Percentiles rank a stretch among this genome's conserved stretches.
phyloP scores from a whole-genome alignment of 2,329 filamentous ascomycete genomes.

The Claviceps paspali region DNA sequence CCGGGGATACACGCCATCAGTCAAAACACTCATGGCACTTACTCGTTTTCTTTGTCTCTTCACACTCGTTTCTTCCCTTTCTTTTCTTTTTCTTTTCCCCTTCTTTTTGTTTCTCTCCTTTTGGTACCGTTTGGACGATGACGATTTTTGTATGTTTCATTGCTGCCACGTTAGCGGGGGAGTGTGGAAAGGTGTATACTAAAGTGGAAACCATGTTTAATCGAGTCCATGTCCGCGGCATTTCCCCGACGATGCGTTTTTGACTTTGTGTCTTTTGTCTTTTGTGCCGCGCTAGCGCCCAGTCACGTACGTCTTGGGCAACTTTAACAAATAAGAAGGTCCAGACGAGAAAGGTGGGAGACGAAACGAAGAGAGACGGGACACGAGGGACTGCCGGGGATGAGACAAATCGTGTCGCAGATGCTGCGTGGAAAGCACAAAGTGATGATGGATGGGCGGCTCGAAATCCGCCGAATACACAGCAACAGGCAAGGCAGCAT shows the following conservation, averaged over 20 bases:
- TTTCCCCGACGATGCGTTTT: background rate
- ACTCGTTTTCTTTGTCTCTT: constrained; percentile 13
- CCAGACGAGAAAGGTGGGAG: too few relatives aligned
- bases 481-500: too few relatives aligned
- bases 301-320: too few relatives aligned
- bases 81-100: background rate
- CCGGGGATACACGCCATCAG: constrained; percentile 23
- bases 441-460: too few relatives aligned
- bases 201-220: constrained; percentile 3
- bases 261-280: too few relatives aligned
- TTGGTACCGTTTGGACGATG: background rate
- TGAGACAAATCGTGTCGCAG: too few relatives aligned
- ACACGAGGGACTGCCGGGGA: too few relatives aligned
- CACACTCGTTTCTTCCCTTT: background rate
- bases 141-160: constrained; percentile 1
- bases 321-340: too few relatives aligned
- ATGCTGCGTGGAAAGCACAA: too few relatives aligned
- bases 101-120: background rate
- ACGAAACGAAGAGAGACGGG: too few relatives aligned
- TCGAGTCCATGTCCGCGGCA: background rate
- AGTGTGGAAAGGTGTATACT: background rate
- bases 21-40: constrained; percentile 21
- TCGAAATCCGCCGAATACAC: too few relatives aligned
- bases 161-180: constrained; percentile 1
- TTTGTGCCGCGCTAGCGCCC: too few relatives aligned